Evolutionary conservation across 2,329 filamentous ascomycete species (phyloP).

Genomic region (Ascochyta clinopodiicola): DNA sequence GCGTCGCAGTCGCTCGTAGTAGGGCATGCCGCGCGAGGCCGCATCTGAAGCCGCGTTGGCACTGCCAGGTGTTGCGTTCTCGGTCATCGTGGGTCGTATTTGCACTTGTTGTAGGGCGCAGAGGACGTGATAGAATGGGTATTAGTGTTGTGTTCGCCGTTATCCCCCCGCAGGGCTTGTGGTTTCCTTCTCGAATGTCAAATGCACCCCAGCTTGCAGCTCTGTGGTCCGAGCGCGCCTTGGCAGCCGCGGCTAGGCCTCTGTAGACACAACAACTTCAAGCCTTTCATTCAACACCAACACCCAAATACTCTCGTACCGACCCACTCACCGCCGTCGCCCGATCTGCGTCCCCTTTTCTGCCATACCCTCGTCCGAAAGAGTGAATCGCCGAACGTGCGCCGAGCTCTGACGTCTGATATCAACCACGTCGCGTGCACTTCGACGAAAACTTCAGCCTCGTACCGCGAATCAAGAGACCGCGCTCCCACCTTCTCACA

Average conservation of each 20-base stretch:
- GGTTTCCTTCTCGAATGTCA: slow-evolving; percentile 4
- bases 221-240: not conserved
- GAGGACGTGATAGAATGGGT: not conserved
- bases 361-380: not conserved
- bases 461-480: not conserved
- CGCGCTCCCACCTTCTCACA: not conserved
- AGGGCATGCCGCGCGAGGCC: slow-evolving; percentile 62
- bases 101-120: not conserved
- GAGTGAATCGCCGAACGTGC: slow-evolving; percentile 10
- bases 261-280: slow-evolving; percentile 4
- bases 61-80: slow-evolving; percentile 53
- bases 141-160: not conserved
- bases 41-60: slow-evolving; percentile 50
- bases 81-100: slow-evolving; percentile 51
- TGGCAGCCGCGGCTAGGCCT: slow-evolving; percentile 12
- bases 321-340: slow-evolving; percentile 7
- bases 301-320: slow-evolving; percentile 4
- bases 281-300: slow-evolving; percentile 1
- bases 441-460: not conserved
- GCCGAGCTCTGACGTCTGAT: slow-evolving; percentile 8
- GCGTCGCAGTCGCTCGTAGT: slow-evolving; percentile 75
- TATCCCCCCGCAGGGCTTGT: not conserved
- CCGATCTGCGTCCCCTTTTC: not conserved
- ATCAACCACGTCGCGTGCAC: slow-evolving; percentile 6
- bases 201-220: slow-evolving; percentile 7